phyloP scores from a whole-genome alignment of 2,329 filamentous ascomycete genomes.

The Cladosporium cucumerinum region DNA sequence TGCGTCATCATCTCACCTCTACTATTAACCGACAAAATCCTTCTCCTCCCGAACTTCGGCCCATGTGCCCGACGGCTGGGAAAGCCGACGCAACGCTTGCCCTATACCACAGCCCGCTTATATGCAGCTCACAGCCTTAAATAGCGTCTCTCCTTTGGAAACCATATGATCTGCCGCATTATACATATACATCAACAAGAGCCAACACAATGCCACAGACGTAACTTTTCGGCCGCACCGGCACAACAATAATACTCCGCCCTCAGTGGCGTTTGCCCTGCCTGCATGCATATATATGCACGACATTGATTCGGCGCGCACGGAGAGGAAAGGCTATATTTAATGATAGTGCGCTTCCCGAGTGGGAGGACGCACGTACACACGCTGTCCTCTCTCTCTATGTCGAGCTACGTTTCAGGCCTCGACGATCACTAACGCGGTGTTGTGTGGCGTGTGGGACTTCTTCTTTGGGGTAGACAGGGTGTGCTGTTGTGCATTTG shows the following conservation, averaged over 20 bases:
- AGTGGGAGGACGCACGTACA: neutral
- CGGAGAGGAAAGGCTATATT: neutral
- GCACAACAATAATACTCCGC: neutral
- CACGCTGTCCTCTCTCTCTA: no score
- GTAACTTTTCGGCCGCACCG: neutral
- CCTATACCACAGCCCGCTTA: neutral
- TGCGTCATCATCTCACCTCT: neutral
- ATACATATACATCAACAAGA: neutral
- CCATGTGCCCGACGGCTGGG: neutral
- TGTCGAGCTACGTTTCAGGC: slow-evolving; percentile 11
- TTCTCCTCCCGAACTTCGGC: neutral
- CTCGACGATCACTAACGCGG: neutral
- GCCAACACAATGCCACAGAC: neutral
- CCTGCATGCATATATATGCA: neutral
- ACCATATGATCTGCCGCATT: slow-evolving; percentile 1
- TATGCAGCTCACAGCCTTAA: neutral
- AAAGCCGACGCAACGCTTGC: neutral
- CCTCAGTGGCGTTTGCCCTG: neutral
- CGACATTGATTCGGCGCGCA: neutral
- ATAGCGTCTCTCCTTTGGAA: neutral
- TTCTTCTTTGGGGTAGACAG: neutral
- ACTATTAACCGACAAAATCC: neutral
- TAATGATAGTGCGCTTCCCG: neutral
- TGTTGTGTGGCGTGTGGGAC: neutral
- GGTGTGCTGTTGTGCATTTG: neutral